phyloP scores from a whole-genome alignment of 768 basidiomycete species.

The Collybia mongolica region DNA sequence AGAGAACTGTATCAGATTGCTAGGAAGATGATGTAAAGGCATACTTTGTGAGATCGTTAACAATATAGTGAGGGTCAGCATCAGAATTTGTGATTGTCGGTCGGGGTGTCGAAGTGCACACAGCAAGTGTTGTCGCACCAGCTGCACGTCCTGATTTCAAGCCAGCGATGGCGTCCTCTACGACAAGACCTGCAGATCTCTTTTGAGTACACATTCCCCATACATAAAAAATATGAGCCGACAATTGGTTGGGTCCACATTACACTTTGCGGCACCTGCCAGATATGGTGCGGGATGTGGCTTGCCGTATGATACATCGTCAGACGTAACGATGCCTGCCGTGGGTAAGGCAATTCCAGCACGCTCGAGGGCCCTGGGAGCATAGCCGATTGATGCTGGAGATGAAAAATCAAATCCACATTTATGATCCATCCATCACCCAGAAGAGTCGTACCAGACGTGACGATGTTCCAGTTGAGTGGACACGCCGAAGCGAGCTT shows the following conservation, averaged over 20 bases:
- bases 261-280: conserved; percentile 63
- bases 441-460: conserved; percentile 52
- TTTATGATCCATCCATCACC: neutral
- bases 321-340: conserved; percentile 68
- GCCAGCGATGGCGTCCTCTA: conserved; percentile 90
- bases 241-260: conserved; percentile 60
- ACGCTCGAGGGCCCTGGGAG: conserved; percentile 62
- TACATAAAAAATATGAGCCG: conserved; percentile 13
- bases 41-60: conserved; percentile 66
- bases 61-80: conserved; percentile 63
- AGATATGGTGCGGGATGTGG: conserved; percentile 90
- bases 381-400: conserved; percentile 72
- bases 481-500: conserved; percentile 30
- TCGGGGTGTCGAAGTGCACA: conserved; percentile 76
- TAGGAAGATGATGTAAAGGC: neutral
- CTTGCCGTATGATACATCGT: conserved; percentile 73
- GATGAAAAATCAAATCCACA: conserved; percentile 1
- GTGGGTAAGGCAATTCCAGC: conserved; percentile 60
- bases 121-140: conserved; percentile 74
- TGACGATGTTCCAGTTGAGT: conserved; percentile 78
- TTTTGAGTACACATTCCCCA: neutral
- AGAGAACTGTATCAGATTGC: neutral
- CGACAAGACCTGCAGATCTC: conserved; percentile 61
- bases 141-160: conserved; percentile 73
- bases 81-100: conserved; percentile 50